Base-by-base conservation (phyloP, 495 filamentous ascomycete genomes). In the Melanomma pulvis-pyrius region DNA sequence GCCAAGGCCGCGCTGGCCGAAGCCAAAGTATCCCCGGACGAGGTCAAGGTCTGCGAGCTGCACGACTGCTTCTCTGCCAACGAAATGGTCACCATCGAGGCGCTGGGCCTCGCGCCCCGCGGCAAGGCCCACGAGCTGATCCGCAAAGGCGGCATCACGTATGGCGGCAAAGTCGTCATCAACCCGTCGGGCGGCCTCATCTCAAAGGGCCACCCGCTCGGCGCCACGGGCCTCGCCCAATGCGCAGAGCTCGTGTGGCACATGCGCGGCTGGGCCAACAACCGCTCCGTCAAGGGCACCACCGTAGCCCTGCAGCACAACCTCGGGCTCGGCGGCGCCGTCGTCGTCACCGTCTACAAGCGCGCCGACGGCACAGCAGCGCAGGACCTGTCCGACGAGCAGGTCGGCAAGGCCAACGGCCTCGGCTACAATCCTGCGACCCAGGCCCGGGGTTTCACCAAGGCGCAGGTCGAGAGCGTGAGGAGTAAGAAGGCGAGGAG, bases 1-100 rank as follows among this genome's bases (percentile, higher is more conserved):
- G 86, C 84, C 13, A 73, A 80, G 34, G 77, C 80, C 0, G 94
- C 93, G 6, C 78, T 90, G 62, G 82, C 79, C 3, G 90, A 98
- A 78, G 94, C 94, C 0, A 83, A 83, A 9, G 82, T 93, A n/a
- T 79, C 82, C 5, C 78, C 89, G 0, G 77, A 77, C 29, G 88
- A 94, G 64, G 82, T 96, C 69, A 87, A 87, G 70, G 91, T 97
- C 5, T 92, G 90, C 77, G 94, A 98, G 76, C 79, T 98, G 56
- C 94, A 98, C 76, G 94, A 98, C 76, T 98, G 94, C 79, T 98
- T 98, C 82, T 93, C 89, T 7, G 87, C 93, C 24, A 98, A 98
- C 74, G 93, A 97, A 80, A 88, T 98, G 85, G 83, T 93, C 39
- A 86, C 86, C 0, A 86, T 98, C 44, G 93, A 97, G 74, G 92